These are phyloP conservation scores for Beauveria brongniartii DNA, from an alignment of 2,329 filamentous ascomycete species.

Conservation along the genomic window DNA sequence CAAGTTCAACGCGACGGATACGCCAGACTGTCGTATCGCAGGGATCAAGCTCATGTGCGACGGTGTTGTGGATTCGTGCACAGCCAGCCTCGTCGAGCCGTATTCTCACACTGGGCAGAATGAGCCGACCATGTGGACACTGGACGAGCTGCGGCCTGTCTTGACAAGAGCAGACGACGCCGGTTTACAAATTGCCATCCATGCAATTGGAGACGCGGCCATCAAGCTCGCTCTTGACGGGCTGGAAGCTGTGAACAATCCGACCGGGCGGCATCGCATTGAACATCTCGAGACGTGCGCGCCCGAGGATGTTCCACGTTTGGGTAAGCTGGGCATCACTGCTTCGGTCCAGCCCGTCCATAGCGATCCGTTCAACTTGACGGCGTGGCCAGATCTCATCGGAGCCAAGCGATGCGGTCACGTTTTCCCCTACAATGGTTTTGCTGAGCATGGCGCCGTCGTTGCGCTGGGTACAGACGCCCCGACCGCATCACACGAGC, in stretches of 20 bases:
- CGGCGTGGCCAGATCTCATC: slow-evolving; percentile 46
- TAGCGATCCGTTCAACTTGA: slow-evolving; percentile 46
- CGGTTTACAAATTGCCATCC: slow-evolving; percentile 51
- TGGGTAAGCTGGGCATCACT: slow-evolving; percentile 49
- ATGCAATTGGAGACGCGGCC: slow-evolving; percentile 55
- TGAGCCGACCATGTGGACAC: slow-evolving; percentile 44
- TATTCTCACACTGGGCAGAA: slow-evolving; percentile 40
- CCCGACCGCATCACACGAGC: slow-evolving; percentile 44
- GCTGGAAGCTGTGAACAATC: slow-evolving; percentile 32
- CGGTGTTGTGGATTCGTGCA: slow-evolving; percentile 56
- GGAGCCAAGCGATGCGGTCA: slow-evolving; percentile 42
- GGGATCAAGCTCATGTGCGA: slow-evolving; percentile 58
- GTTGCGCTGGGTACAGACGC: slow-evolving; percentile 48
- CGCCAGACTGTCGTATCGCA: slow-evolving; percentile 39
- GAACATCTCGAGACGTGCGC: slow-evolving; percentile 54
- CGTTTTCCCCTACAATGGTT: slow-evolving; percentile 53
- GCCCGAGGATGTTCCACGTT: slow-evolving; percentile 43
- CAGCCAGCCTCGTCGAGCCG: slow-evolving; percentile 48
- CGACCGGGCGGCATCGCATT: slow-evolving; percentile 47
- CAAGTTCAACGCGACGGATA: slow-evolving; percentile 26
- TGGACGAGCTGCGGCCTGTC: slow-evolving; percentile 42
- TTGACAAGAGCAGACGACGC: slow-evolving; percentile 43
- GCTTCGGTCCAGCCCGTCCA: slow-evolving; percentile 50
- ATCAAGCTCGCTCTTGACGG: slow-evolving; percentile 48
- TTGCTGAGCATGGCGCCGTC: slow-evolving; percentile 39